phyloP scores from a whole-genome alignment of 2,329 filamentous ascomycete species.

The Cladosporium sp. region DNA sequence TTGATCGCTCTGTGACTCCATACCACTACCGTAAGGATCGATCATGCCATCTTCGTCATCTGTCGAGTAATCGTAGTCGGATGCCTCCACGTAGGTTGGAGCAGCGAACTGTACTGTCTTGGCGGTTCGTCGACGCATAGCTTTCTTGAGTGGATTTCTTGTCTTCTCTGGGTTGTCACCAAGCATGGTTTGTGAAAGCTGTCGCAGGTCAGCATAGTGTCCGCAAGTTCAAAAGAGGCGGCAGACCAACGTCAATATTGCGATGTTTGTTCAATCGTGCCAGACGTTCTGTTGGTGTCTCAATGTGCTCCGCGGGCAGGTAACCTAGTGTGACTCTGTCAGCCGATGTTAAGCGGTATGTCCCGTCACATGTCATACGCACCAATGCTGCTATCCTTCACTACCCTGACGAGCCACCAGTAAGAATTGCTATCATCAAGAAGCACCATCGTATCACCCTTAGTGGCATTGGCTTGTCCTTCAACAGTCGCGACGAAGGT shows the following conservation, averaged over 20 bases:
- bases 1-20: conserved; percentile 18
- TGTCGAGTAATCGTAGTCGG: conserved; percentile 78
- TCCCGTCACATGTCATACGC: conserved; percentile 24
- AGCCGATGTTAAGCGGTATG: not conserved
- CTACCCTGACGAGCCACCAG: conserved; percentile 97
- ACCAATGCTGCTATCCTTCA: conserved; percentile 96
- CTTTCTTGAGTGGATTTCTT: conserved; percentile 77
- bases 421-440: conserved; percentile 99
- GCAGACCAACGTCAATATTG: conserved; percentile 79
- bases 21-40: conserved; percentile 22
- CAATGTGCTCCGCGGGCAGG: conserved; percentile 93
- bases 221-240: not conserved
- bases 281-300: conserved; percentile 91
- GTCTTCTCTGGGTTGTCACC: conserved; percentile 72
- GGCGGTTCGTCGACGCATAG: conserved; percentile 73
- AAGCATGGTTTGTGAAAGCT: conserved; percentile 68
- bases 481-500: conserved; percentile 98
- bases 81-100: conserved; percentile 83
- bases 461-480: conserved; percentile 95
- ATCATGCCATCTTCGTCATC: conserved; percentile 45
- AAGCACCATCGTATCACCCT: conserved; percentile 97
- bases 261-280: conserved; percentile 95
- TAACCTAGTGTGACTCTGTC: conserved; percentile 61
- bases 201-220: conserved; percentile 24
- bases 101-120: conserved; percentile 85